A percentile compares a stretch with the other conserved stretches of the same genome.
These are phyloP conservation scores for Fraxinus floribunda DNA, from an alignment of 305 asterid genomes.

Conservation along the genomic window DNA sequence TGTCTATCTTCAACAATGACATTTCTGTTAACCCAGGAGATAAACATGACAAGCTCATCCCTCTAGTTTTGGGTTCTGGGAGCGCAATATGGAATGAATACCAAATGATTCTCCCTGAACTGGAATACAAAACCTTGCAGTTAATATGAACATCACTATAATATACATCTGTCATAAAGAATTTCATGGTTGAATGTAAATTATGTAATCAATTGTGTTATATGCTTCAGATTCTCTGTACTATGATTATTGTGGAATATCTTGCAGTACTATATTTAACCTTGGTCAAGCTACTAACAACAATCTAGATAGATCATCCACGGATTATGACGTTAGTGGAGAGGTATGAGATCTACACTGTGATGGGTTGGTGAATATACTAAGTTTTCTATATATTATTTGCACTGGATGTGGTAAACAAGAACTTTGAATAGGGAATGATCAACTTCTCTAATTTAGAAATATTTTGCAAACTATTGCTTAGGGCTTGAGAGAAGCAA, in stretches of 20 bases:
- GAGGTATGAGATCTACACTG: conserved; percentile 54
- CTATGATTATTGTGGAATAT: conserved; percentile 21
- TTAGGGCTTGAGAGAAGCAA: conserved; percentile 94
- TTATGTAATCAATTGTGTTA: not conserved
- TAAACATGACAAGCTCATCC: not conserved
- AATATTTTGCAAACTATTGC: conserved; percentile 26
- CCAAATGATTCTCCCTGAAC: not conserved
- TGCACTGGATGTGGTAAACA: not conserved
- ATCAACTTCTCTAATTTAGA: conserved; percentile 10
- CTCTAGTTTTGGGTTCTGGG: not conserved
- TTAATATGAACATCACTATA: not conserved
- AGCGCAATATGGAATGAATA: not conserved
- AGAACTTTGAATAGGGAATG: not conserved
- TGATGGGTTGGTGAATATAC: not conserved
- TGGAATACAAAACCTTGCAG: not conserved
- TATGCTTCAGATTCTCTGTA: not conserved
- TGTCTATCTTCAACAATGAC: not conserved
- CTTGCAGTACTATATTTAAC: conserved; percentile 69
- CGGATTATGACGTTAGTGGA: conserved; percentile 74
- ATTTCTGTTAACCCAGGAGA: not conserved
- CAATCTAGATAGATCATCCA: conserved; percentile 39
- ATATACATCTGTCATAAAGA: not conserved
- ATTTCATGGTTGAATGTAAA: not conserved
- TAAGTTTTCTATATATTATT: conserved; percentile 13
- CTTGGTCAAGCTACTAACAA: conserved; percentile 62